Conservation (phyloP, 2,329 filamentous ascomycete species). For the Arachnomyces sp. region DNA sequence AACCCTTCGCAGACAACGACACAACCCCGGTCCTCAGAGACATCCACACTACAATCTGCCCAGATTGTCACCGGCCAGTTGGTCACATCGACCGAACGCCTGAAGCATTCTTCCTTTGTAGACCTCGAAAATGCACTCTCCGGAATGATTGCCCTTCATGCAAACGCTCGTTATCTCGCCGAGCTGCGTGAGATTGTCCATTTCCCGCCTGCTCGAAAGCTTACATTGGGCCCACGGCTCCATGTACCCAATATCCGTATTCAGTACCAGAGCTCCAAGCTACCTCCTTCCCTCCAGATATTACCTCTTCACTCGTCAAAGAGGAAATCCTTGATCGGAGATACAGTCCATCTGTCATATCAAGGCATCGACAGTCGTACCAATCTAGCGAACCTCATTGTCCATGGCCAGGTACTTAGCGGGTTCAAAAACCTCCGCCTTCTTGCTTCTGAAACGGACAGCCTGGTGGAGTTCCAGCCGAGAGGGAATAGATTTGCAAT, state of each 20-base stretch:
- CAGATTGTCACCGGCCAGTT: conserved; percentile 24
- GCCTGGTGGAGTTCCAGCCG: conserved; percentile 25
- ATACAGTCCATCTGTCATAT: conserved; percentile 30
- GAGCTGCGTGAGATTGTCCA: conserved; percentile 20
- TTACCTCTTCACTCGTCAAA: conserved; percentile 19
- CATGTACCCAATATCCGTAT: conserved; percentile 29
- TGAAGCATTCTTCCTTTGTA: conserved; percentile 23
- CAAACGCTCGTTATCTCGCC: conserved; percentile 27
- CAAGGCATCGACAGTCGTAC: conserved; percentile 28
- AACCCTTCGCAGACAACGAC: conserved; percentile 7
- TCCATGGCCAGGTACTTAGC: conserved; percentile 25
- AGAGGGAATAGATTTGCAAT: conserved; percentile 30
- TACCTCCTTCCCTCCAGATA: conserved; percentile 25
- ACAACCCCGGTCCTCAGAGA: conserved; percentile 4
- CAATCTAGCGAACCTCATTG: conserved; percentile 27
- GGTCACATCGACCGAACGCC: conserved; percentile 13
- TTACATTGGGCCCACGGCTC: conserved; percentile 23
- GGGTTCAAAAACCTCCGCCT: conserved; percentile 20
- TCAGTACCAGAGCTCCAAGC: conserved; percentile 22
- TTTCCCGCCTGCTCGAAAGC: conserved; percentile 14
- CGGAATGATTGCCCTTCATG: conserved; percentile 30
- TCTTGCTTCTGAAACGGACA: conserved; percentile 22
- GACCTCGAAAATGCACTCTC: conserved; percentile 28
- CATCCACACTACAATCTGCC: conserved; percentile 17
- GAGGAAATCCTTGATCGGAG: conserved; percentile 22